Evolutionary conservation across 352 stramenopile genomes (phyloP), one percentile per base, ranked within the genome.

Genomic region (Phytopythium delawarense): DNA sequence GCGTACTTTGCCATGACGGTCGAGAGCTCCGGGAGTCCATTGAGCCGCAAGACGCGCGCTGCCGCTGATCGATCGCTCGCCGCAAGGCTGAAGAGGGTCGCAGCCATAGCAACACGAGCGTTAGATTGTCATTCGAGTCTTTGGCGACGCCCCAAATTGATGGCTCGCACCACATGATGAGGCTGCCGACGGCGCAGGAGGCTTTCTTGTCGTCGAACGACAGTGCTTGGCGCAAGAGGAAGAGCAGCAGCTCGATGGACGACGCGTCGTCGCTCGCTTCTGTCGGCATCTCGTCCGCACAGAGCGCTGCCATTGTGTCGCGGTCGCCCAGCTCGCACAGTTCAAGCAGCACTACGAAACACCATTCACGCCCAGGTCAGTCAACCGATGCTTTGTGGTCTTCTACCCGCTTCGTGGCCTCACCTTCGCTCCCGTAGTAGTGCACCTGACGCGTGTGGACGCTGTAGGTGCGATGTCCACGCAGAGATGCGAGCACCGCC

Each of bases 371-470:
- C 35, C 28, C 18, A 25, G 51, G 21, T 28, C 1, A 60, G 15
- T 49, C 40, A 15, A 9, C 30, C 30, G 18, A 39, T 21, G 20
- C 40, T 21, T 4, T 20, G 18, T 23, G 23, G 11, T 21, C 16
- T 13, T 23, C 18, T 6, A 13, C 37, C 40, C 12, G 9, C 4
- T 11, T 55, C 21, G 9, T 8, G 34, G 12, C 42, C 54, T 8
- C 60, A 87, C 78, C 80, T 88, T 94, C 83, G 39, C 78, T 88
- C 1, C 80, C 82, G 58, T 92, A 92, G 70, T 89, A 94, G 50
- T 92, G 84, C 16, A 94, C 83, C 69, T 94, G 85, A 0, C 85
- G 81, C 2, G 85, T 92, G 70, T 94, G 84, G 5, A 92, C 79
- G 53, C 81, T 92, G 62, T 92, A 92, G 0, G 76, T 78, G 61